Conservation (phyloP, 192 early-diverging fungal genomes). For the Gigaspora rosea region DNA sequence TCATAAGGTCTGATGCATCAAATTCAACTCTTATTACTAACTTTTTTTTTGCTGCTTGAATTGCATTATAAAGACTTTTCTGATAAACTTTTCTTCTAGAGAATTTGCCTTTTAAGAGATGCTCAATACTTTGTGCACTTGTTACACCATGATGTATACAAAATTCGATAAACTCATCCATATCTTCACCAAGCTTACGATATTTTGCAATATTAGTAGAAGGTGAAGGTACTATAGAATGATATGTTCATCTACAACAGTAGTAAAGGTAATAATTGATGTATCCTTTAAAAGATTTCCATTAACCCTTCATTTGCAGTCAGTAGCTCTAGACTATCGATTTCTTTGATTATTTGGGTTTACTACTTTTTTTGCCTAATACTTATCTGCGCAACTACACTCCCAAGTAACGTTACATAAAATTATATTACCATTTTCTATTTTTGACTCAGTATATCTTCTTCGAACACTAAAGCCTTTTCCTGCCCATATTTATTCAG, state of each 20-base stretch:
- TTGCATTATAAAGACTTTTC: neutral
- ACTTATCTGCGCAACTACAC: neutral
- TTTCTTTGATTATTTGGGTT: no score
- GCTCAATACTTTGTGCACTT: neutral
- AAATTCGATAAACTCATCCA: neutral
- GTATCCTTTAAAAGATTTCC: neutral
- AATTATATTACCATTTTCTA: neutral
- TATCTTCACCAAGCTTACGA: no score
- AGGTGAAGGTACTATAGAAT: no score
- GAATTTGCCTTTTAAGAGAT: conserved; percentile 6
- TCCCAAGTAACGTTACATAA: neutral
- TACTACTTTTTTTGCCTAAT: neutral
- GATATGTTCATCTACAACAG: neutral
- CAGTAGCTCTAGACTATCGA: no score
- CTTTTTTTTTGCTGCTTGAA: no score
- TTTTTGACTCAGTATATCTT: neutral
- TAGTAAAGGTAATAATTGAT: neutral
- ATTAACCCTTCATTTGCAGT: neutral
- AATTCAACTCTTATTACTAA: no score
- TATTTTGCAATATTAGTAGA: no score
- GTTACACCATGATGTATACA: neutral
- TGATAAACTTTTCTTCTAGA: neutral
- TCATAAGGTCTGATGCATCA: no score
- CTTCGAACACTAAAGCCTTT: no score
- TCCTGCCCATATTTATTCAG: no score